A percentile compares a stretch with the other conserved stretches of the same genome.
Evolutionary conservation across 345 rosid genomes (phyloP).

Genomic region (Citrus australasica): DNA sequence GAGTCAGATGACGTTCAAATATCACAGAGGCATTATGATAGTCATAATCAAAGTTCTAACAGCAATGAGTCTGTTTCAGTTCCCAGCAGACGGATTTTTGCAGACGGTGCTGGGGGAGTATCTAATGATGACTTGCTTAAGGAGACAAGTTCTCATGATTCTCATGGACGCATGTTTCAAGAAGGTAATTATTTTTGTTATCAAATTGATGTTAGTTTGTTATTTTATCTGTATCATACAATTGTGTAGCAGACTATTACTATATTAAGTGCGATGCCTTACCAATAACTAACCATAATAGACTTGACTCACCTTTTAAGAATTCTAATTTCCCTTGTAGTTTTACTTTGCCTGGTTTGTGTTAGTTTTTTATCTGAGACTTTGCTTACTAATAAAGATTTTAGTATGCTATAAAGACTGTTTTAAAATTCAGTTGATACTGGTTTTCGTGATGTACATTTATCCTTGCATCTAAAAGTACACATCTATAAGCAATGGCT

Average conservation of each 20-base stretch:
- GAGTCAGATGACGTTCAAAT: conserved; percentile 14
- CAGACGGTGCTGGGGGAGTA: conserved; percentile 13
- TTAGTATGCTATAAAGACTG: not conserved
- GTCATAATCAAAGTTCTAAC: conserved; percentile 5
- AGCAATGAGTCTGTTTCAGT: conserved; percentile 10
- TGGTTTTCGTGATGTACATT: no score
- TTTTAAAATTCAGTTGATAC: no score
- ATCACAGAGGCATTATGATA: conserved; percentile 15
- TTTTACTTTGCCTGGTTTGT: not conserved
- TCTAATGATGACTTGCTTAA: conserved; percentile 14
- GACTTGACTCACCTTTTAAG: not conserved
- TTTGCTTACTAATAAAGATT: not conserved
- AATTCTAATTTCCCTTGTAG: not conserved
- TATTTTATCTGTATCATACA: not conserved
- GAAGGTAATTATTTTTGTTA: conserved; percentile 27
- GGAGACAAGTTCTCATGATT: conserved; percentile 9
- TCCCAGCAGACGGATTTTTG: conserved; percentile 15
- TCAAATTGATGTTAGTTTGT: conserved; percentile 8
- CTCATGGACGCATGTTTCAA: not conserved
- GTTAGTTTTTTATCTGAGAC: not conserved
- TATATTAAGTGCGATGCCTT: not conserved
- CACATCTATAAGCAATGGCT: not conserved
- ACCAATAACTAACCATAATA: not conserved
- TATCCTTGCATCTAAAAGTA: no score
- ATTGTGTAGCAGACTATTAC: not conserved